A percentile compares a stretch with the other conserved stretches of the same genome.
Conservation (phyloP, 1,284 basidiomycete species). For the Stereum hirsutum region DNA sequence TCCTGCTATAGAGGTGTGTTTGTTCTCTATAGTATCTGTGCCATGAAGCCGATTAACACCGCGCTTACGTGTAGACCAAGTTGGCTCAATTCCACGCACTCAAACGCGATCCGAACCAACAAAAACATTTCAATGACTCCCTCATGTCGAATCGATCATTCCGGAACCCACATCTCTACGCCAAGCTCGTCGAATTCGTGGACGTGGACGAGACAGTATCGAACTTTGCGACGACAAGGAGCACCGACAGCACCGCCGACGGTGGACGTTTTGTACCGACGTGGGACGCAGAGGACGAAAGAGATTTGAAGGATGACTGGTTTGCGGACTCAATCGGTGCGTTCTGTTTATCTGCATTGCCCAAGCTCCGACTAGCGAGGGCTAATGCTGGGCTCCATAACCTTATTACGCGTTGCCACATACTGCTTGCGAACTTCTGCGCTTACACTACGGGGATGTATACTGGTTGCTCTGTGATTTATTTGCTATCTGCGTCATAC, state of each 20-base stretch:
- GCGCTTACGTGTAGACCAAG: constrained; percentile 50
- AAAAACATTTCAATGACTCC: constrained; percentile 92
- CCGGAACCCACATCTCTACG: constrained; percentile 90
- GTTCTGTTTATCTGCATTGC: constrained; percentile 9
- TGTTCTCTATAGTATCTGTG: background rate
- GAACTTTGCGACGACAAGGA: constrained; percentile 39
- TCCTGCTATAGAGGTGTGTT: constrained; percentile 47
- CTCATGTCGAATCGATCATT: constrained; percentile 86
- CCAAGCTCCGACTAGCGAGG: background rate
- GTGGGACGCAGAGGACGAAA: constrained; percentile 57
- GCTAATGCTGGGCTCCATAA: background rate
- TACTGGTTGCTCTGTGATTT: background rate
- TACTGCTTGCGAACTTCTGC: no score
- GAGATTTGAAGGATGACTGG: constrained; percentile 55
- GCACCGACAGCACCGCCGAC: background rate
- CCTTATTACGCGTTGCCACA: background rate
- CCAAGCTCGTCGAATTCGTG: constrained; percentile 87
- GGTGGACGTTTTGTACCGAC: background rate
- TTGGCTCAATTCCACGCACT: constrained; percentile 67
- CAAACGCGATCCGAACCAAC: constrained; percentile 49
- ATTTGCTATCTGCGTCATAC: background rate
- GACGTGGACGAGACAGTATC: constrained; percentile 80
- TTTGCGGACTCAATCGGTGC: constrained; percentile 63
- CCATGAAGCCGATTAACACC: constrained; percentile 18
- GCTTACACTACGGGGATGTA: background rate